Evolutionary conservation across 805 yeast genomes (phyloP), one percentile per base, ranked within the genome.

Genomic region (Metschnikowia gelsemii): DNA sequence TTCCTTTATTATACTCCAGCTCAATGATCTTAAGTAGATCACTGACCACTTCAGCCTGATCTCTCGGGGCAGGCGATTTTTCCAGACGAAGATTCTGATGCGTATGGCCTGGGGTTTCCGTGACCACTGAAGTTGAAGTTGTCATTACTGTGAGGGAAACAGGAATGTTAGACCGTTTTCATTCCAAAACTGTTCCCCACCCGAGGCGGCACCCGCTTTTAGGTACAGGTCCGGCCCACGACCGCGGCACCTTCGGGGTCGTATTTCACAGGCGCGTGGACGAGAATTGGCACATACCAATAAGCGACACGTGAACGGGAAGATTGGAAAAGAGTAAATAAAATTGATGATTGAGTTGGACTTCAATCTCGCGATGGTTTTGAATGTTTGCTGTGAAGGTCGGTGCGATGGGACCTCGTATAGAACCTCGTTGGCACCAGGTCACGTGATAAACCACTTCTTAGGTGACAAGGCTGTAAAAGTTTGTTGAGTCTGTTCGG

Each of bases 1-100:
- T 69, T 8, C 75, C 75, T 33, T 48, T 59, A 36, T 55, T 50
- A 40, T 65, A 66, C 50, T 69, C 74, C 46, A 57, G 59, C 40
- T 63, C 62, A 12, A 70, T 70, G 35, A 69, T 42, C 38, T 50
- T 50, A 14, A 45, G 30, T 22, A 45, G 36, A 20, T 46, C 40
- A 11, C 40, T 23, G 16, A 46, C 38, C 19, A 46, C 40, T 14
- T 19, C 41, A 8, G 23, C 22, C 23, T 38, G 39, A 33, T 25
- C 36, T 22, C 34, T 18, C 17, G 29, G 16, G 2, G 5, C 22
- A 29, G 2, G 19, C 21, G 14, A 3, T 12, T 24, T 29, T 12
- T 22, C 34, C 6, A 14, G 4, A 8, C 12, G 13, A 5, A 29
- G 3, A 12, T 20, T 32, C 9, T 19, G 12, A n/a, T 30, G 27